Evolutionary conservation across 441 rosid species (phyloP).

Genomic region (Syzygium malaccense): DNA sequence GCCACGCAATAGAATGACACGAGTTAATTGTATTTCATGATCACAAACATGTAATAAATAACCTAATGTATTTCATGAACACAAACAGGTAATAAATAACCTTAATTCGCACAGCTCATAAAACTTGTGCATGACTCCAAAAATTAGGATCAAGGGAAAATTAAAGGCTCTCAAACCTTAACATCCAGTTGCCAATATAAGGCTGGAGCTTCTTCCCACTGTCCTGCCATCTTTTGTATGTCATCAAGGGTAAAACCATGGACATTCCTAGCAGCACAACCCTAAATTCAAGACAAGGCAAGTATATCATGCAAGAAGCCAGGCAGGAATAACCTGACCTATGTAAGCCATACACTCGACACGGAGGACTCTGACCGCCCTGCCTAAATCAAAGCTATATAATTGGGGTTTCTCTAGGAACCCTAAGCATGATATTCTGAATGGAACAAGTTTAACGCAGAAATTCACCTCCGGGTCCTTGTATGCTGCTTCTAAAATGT

Average conservation of each 20-base stretch:
- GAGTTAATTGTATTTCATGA: not conserved
- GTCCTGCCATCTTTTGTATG: conserved; percentile 70
- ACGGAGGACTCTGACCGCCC: not conserved
- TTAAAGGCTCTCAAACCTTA: conserved; percentile 36
- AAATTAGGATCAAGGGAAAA: not conserved
- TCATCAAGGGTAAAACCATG: conserved; percentile 78
- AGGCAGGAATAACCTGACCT: not conserved
- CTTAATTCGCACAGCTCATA: not conserved
- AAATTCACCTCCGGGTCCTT: conserved; percentile 74
- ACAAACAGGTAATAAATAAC: not conserved
- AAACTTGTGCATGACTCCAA: not conserved
- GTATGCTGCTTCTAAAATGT: conserved; percentile 75
- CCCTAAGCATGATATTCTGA: not conserved
- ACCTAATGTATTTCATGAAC: not conserved
- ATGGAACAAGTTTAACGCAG: not conserved
- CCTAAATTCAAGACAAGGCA: conserved; percentile 38
- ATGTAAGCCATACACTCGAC: not conserved
- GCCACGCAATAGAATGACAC: conserved; percentile 21
- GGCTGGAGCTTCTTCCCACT: conserved; percentile 85
- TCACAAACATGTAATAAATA: not conserved
- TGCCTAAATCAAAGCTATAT: not conserved
- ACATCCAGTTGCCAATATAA: conserved; percentile 66
- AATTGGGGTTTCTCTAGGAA: not conserved
- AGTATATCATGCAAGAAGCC: not conserved
- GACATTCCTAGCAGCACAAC: conserved; percentile 94